phyloP scores from a whole-genome alignment of 805 yeast genomes.

The Hanseniaspora taiwanica region DNA sequence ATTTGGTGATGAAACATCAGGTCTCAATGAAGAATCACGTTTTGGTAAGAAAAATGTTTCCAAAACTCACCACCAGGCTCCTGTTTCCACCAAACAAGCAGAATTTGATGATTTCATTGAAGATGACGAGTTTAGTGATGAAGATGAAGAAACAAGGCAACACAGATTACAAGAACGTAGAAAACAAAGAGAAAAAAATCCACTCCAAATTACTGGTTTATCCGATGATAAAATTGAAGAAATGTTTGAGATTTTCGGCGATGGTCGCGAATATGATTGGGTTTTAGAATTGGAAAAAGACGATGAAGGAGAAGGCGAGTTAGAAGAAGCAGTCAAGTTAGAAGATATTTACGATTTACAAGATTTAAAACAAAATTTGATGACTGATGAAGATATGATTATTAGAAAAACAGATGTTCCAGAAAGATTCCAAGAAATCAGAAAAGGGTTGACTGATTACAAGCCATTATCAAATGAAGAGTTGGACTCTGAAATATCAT shows the following conservation, averaged over 20 bases:
- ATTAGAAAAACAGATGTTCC: constrained; percentile 84
- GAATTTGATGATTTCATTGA: constrained; percentile 96
- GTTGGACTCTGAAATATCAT: constrained; percentile 55
- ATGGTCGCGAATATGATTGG: constrained; percentile 96
- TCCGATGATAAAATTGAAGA: constrained; percentile 90
- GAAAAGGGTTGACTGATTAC: constrained; percentile 50
- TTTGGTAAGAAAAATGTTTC: constrained; percentile 3
- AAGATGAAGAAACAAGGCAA: constrained; percentile 47
- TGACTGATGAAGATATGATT: constrained; percentile 82
- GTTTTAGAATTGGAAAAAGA: constrained; percentile 84
- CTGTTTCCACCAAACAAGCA: constrained; percentile 34
- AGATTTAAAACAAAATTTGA: constrained; percentile 78
- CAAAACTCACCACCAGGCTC: constrained; percentile 24
- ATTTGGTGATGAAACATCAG: constrained; percentile 9
- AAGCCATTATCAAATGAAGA: constrained; percentile 46
- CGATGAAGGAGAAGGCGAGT: constrained; percentile 40
- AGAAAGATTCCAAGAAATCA: constrained; percentile 74
- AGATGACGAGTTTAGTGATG: constrained; percentile 91
- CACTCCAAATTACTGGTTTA: constrained; percentile 44
- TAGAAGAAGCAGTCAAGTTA: constrained; percentile 35
- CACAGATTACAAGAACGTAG: constrained; percentile 25
- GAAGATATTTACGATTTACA: constrained; percentile 91
- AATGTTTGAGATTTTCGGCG: constrained; percentile 89
- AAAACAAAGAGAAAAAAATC: constrained; percentile 35
- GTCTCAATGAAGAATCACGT: constrained; percentile 12